Conservation (phyloP, 2,329 filamentous ascomycete genomes). For the Aspergillus tamarii region DNA sequence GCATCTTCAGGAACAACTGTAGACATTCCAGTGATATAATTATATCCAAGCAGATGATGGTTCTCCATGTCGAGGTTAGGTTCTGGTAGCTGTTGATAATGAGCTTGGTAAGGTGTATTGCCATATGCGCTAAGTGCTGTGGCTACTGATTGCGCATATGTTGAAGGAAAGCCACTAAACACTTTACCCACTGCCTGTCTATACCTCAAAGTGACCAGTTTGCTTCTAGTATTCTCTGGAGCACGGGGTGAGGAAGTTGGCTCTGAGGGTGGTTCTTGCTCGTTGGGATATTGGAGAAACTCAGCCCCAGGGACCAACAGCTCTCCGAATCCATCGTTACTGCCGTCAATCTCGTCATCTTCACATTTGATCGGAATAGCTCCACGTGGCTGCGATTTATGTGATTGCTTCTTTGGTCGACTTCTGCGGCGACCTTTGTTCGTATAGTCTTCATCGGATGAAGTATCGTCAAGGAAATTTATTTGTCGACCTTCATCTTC, state of each 20-base stretch:
- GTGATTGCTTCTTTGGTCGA: neutral
- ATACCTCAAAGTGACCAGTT: constrained; percentile 22
- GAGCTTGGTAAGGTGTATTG: neutral
- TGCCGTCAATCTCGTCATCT: neutral
- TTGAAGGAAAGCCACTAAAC: neutral
- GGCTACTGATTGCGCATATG: neutral
- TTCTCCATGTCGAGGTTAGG: neutral
- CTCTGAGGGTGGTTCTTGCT: constrained; percentile 4
- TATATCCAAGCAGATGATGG: neutral
- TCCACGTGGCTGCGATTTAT: neutral
- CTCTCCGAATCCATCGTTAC: constrained; percentile 13
- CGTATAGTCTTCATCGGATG: constrained; percentile 12
- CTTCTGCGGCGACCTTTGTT: neutral
- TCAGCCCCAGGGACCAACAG: constrained; percentile 20
- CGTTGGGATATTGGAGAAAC: constrained; percentile 22
- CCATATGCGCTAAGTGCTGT: neutral
- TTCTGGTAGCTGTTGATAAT: neutral
- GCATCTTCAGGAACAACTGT: neutral
- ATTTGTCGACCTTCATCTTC: neutral
- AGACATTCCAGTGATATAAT: neutral
- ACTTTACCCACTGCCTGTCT: neutral
- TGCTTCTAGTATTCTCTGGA: neutral
- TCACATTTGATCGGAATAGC: neutral
- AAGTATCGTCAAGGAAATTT: constrained; percentile 1
- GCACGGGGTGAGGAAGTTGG: neutral